A percentile compares a stretch with the other conserved stretches of the same genome.
phyloP scores from a whole-genome alignment of 257 asterid species.

The Buddleja alternifolia region DNA sequence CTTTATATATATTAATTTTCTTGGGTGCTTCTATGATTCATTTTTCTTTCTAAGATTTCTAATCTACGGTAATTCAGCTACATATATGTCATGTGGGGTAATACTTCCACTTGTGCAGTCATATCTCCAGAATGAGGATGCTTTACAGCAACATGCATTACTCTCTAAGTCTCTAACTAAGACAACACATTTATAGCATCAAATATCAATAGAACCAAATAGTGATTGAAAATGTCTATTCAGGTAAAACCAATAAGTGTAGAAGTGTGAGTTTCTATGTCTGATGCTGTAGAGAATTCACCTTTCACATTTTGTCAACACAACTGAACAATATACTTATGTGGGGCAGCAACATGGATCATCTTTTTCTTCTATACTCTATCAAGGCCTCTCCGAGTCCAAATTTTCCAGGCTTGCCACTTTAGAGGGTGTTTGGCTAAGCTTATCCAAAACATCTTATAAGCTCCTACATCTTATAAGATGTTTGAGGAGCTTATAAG shows the following conservation, averaged over 20 bases:
- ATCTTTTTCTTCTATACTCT: background rate
- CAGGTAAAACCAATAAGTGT: background rate
- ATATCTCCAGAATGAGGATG: constrained; percentile 17
- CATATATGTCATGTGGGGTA: background rate
- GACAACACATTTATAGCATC: background rate
- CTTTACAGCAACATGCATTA: constrained; percentile 14
- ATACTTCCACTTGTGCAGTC: constrained; percentile 28
- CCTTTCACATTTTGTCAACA: background rate
- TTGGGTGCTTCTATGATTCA: constrained; percentile 5
- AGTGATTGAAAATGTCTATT: constrained; percentile 3
- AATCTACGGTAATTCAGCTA: background rate
- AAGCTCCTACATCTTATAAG: too few relatives aligned
- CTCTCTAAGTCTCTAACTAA: background rate
- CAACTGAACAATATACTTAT: background rate
- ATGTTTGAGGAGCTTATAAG: too few relatives aligned
- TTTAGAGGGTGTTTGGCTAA: too few relatives aligned
- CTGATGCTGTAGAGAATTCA: constrained; percentile 23
- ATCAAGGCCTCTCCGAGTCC: constrained; percentile 14
- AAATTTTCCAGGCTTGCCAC: background rate
- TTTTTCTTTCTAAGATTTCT: background rate
- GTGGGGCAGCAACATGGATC: background rate
- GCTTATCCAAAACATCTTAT: too few relatives aligned
- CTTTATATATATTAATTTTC: constrained; percentile 12
- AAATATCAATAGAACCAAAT: constrained; percentile 17
- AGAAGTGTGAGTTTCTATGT: background rate